Evolutionary conservation across 2,329 filamentous ascomycete species (phyloP).

Genomic region (Aspergillus sp.): DNA sequence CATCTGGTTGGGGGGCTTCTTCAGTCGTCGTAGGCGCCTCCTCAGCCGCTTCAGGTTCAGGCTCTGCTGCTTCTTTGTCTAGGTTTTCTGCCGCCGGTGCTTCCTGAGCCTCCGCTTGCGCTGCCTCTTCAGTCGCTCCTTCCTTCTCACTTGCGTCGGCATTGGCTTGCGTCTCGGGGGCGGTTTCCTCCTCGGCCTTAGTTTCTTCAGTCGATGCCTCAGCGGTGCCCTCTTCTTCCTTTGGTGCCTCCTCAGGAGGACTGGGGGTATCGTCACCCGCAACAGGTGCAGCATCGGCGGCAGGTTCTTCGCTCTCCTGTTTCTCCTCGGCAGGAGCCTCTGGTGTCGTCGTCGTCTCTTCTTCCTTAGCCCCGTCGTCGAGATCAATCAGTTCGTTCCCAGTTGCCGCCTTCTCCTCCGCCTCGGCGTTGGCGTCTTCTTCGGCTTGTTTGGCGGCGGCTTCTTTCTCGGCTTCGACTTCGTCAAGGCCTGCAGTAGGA

Average conservation of each 20-base stretch:
- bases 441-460: constrained; percentile 31
- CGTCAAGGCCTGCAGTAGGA: constrained; percentile 28
- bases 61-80: constrained; percentile 7
- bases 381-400: constrained; percentile 11
- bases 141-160: not conserved
- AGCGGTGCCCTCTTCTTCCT: not conserved
- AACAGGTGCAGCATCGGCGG: not conserved
- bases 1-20: not conserved
- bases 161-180: constrained; percentile 5
- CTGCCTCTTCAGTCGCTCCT: not conserved
- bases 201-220: constrained; percentile 11
- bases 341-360: not conserved
- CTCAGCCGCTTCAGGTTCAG: constrained; percentile 8
- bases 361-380: constrained; percentile 7
- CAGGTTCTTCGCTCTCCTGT: not conserved
- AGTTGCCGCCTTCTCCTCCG: constrained; percentile 17
- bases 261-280: constrained; percentile 4
- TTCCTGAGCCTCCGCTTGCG: not conserved
- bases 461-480: constrained; percentile 36
- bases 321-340: not conserved
- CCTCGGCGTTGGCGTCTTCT: constrained; percentile 31
- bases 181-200: constrained; percentile 6
- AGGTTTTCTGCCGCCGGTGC: not conserved
- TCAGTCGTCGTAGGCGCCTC: not conserved
- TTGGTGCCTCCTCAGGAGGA: not conserved